A percentile compares a stretch with the other conserved stretches of the same genome.
These are phyloP conservation scores for Lycium ferocissimum DNA, from an alignment of 257 asterid species.

Conservation along the genomic window DNA sequence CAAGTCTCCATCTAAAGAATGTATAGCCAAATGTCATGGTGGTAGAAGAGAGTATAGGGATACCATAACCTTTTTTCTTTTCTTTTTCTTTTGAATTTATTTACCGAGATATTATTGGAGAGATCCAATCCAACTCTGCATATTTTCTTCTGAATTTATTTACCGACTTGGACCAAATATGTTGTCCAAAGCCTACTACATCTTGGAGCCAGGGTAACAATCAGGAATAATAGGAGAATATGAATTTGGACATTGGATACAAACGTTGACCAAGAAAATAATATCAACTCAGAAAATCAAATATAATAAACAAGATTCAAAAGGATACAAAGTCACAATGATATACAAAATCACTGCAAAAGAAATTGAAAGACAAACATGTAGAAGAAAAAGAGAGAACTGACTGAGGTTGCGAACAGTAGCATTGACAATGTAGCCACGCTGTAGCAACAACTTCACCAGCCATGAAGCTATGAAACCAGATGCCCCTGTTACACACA, in stretches of 20 bases:
- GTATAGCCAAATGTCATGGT: too few relatives aligned
- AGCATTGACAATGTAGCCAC: slow-evolving; percentile 67
- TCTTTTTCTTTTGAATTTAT: too few relatives aligned
- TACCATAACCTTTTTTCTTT: too few relatives aligned
- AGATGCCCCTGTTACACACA: slow-evolving; percentile 75
- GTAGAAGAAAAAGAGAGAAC: not conserved
- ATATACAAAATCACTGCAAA: not conserved
- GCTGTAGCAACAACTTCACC: slow-evolving; percentile 59
- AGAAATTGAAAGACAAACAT: not conserved
- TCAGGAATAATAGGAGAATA: not conserved
- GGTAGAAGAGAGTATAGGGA: not conserved
- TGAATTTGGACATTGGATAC: not conserved
- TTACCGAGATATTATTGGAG: not conserved
- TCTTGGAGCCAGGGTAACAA: not conserved
- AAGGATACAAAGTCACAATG: not conserved
- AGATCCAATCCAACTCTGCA: not conserved
- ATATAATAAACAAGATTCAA: not conserved
- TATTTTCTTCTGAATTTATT: not conserved
- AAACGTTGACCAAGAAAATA: not conserved
- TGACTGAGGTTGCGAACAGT: slow-evolving; percentile 60
- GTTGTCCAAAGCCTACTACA: not conserved
- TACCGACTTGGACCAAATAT: not conserved
- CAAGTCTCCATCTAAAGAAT: not conserved
- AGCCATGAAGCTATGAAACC: slow-evolving; percentile 74
- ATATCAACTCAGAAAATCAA: not conserved